Evolutionary conservation across 1,284 basidiomycete genomes (phyloP).

Genomic region (Violaceomyces palustris): DNA sequence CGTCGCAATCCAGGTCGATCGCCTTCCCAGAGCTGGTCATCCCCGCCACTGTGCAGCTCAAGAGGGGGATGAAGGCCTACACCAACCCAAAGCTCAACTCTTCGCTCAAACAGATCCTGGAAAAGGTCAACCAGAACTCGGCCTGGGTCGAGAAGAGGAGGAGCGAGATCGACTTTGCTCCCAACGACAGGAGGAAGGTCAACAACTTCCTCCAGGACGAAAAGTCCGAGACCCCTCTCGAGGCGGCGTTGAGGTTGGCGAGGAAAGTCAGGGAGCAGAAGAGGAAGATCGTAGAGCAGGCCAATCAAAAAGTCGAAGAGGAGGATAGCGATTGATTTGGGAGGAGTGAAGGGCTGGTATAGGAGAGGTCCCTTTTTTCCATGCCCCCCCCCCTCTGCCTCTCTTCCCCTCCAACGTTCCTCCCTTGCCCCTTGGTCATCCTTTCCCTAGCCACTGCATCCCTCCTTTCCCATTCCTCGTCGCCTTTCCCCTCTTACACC

Average conservation of each 20-base stretch:
- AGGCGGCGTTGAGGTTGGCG: slow-evolving; percentile 40
- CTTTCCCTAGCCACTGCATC: too few species aligned
- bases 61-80: slow-evolving; percentile 37
- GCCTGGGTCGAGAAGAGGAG: slow-evolving; percentile 39
- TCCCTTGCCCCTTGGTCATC: too few species aligned
- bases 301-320: slow-evolving; percentile 26
- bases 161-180: slow-evolving; percentile 46
- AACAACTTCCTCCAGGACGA: slow-evolving; percentile 27
- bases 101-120: slow-evolving; percentile 32
- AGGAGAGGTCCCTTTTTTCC: too few species aligned
- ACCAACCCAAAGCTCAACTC: slow-evolving; percentile 35
- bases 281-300: slow-evolving; percentile 36
- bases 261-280: slow-evolving; percentile 50
- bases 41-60: slow-evolving; percentile 64
- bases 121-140: slow-evolving; percentile 43
- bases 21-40: slow-evolving; percentile 89
- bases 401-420: too few species aligned
- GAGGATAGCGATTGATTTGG: slow-evolving; percentile 29
- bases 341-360: too few species aligned
- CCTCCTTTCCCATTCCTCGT: too few species aligned
- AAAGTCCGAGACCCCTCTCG: slow-evolving; percentile 39
- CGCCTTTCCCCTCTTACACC: too few species aligned
- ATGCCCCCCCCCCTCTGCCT: too few species aligned
- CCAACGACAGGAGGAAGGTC: slow-evolving; percentile 15
- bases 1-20: slow-evolving; percentile 59